Evolutionary conservation across 495 filamentous ascomycete genomes (phyloP).

Genomic region (Xylaria nigripes): DNA sequence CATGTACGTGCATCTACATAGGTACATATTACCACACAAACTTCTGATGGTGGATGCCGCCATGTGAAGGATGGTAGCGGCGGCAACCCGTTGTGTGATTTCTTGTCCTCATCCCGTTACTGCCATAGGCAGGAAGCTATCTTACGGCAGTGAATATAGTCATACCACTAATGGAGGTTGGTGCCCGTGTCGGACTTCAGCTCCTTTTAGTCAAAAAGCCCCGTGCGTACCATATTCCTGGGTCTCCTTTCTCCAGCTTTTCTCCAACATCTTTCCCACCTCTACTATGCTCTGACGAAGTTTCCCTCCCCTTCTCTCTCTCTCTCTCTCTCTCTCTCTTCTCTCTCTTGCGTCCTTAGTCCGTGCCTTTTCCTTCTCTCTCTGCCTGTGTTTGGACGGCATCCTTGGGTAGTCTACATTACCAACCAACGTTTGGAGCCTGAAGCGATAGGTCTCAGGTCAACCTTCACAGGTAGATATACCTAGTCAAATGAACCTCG

Average conservation of each 20-base stretch:
- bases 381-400: background rate
- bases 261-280: conserved; percentile 3
- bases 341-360: background rate
- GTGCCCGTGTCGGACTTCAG: conserved; percentile 16
- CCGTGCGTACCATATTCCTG: conserved; percentile 26
- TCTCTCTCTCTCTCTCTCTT: background rate
- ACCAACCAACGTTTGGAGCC: conserved; percentile 14
- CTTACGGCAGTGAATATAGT: background rate
- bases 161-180: conserved; percentile 3
- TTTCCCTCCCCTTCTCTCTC: background rate
- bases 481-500: conserved; percentile 10
- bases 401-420: conserved; percentile 34
- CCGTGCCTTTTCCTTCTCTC: background rate
- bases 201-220: conserved; percentile 17
- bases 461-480: background rate
- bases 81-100: conserved; percentile 11
- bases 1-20: conserved; percentile 12
- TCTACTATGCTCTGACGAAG: background rate
- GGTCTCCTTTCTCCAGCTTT: conserved; percentile 23
- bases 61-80: conserved; percentile 1
- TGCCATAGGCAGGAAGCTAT: background rate
- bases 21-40: conserved; percentile 1
- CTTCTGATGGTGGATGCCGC: background rate
- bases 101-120: background rate
- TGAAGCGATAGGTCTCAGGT: background rate